A percentile compares a stretch with the other conserved stretches of the same genome.
phyloP scores from a whole-genome alignment of 2,329 filamentous ascomycete genomes.

The Monilinia fructigena region DNA sequence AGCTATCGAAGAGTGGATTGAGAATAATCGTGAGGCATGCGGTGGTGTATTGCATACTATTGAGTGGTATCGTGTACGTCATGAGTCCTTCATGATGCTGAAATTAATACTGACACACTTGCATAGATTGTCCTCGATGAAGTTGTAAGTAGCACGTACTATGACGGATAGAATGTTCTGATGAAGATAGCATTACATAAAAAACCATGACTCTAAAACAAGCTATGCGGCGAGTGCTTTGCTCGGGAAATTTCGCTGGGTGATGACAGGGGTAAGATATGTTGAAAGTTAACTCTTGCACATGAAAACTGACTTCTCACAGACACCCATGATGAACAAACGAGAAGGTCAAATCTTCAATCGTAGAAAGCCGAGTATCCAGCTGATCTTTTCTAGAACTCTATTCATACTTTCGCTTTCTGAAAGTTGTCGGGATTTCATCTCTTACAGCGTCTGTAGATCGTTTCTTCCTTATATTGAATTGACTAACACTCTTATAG shows the following conservation, averaged over 20 bases:
- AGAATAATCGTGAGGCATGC: neutral
- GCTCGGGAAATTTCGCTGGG: neutral
- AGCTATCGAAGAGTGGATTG: conserved; percentile 7
- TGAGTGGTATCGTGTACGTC: conserved; percentile 5
- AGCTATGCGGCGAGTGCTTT: conserved; percentile 8
- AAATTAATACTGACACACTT: neutral
- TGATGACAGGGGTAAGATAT: conserved; percentile 10
- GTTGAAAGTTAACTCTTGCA: neutral
- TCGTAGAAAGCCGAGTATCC: neutral
- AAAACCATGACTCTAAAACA: neutral
- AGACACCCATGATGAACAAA: conserved; percentile 18
- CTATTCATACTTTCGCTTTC: conserved; percentile 12
- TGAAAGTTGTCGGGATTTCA: neutral
- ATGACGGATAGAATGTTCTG: neutral
- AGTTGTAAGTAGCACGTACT: neutral
- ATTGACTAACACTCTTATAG: neutral
- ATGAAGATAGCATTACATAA: conserved; percentile 1
- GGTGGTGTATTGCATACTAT: neutral
- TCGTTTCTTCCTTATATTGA: neutral
- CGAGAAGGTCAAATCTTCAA: neutral
- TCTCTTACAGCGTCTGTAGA: neutral
- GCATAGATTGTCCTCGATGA: conserved; percentile 15
- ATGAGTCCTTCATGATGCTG: neutral
- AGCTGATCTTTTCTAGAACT: neutral
- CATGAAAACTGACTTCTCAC: neutral